A percentile compares a stretch with the other conserved stretches of the same genome.
phyloP scores from a whole-genome alignment of 169 alveolate species.

The Condylostoma magnum region DNA sequence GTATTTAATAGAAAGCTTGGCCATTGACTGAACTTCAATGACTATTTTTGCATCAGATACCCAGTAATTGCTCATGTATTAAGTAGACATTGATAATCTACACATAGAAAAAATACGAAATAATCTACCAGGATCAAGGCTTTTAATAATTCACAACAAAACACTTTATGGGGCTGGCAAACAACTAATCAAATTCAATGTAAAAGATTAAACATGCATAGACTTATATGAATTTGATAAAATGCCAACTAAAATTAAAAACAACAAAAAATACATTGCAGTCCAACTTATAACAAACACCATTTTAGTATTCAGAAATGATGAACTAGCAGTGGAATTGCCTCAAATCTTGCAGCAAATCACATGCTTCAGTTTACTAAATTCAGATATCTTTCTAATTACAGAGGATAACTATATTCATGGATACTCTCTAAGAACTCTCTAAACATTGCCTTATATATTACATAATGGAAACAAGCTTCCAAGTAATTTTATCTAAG shows the following conservation, averaged over 20 bases:
- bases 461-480: not conserved
- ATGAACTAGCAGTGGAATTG: not conserved
- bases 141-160: no score
- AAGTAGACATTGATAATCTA: no score
- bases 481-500: constrained; percentile 14
- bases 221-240: not conserved
- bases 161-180: no score
- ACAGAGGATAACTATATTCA: constrained; percentile 4
- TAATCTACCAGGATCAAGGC: no score
- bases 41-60: no score
- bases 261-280: not conserved
- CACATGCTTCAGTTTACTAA: constrained; percentile 5
- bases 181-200: no score
- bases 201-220: no score
- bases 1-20: not conserved
- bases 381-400: not conserved
- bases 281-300: not conserved
- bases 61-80: no score
- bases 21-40: not conserved
- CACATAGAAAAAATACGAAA: no score
- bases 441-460: not conserved
- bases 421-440: constrained; percentile 10
- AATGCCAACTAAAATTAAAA: not conserved
- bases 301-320: not conserved
- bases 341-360: not conserved